phyloP scores from a whole-genome alignment of 169 alveolate genomes.

The Plasmodium fragile region DNA sequence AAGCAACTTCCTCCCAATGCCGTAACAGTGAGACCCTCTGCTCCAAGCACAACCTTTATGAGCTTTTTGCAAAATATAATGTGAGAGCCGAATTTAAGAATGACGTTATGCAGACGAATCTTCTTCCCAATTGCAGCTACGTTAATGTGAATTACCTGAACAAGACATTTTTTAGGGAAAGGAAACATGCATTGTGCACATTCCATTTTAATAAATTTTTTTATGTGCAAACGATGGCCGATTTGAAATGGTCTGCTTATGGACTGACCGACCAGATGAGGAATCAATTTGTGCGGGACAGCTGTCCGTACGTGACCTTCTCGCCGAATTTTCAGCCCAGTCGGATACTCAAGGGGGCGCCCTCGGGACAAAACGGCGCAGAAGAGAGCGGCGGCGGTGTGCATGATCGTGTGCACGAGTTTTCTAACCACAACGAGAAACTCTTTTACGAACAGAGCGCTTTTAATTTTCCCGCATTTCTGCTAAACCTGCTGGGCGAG shows the following conservation, averaged over 20 bases:
- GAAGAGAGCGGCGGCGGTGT: neutral
- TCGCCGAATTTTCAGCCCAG: slow-evolving; percentile 38
- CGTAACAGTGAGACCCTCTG: slow-evolving; percentile 1
- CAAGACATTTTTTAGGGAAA: slow-evolving; percentile 3
- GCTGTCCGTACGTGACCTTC: slow-evolving; percentile 47
- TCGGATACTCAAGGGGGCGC: slow-evolving; percentile 18
- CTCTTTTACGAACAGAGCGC: neutral
- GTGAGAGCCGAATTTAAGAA: slow-evolving; percentile 13
- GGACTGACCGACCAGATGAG: slow-evolving; percentile 27
- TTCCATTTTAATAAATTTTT: slow-evolving; percentile 41
- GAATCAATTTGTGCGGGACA: slow-evolving; percentile 35
- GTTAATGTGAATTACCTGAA: slow-evolving; percentile 21
- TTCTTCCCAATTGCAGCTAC: neutral
- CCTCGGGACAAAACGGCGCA: neutral
- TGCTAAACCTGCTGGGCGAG: neutral
- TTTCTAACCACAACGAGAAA: neutral
- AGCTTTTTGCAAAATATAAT: slow-evolving; percentile 15
- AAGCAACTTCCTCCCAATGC: neutral
- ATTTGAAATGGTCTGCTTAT: slow-evolving; percentile 38
- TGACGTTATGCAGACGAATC: slow-evolving; percentile 19
- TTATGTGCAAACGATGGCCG: slow-evolving; percentile 67
- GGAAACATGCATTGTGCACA: slow-evolving; percentile 11
- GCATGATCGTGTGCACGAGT: neutral
- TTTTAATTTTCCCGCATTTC: neutral
- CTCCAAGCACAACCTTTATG: slow-evolving; percentile 14